phyloP scores from a whole-genome alignment of 169 alveolate species.

The Cryptosporidium baileyi region DNA sequence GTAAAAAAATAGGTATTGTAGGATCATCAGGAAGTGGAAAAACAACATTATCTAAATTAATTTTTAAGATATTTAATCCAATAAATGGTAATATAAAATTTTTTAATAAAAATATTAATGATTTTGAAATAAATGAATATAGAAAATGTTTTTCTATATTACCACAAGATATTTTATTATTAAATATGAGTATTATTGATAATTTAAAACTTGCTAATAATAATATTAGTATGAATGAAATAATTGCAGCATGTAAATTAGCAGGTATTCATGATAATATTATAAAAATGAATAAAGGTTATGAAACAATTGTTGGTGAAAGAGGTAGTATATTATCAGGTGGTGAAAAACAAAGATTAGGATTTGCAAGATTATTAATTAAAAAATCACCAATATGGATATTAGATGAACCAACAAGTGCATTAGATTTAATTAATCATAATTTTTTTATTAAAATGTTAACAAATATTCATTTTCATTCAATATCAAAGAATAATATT shows the following conservation, averaged over 20 bases:
- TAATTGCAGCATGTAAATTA: slow-evolving; percentile 82
- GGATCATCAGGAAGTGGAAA: slow-evolving; percentile 97
- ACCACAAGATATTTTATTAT: slow-evolving; percentile 89
- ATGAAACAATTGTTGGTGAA: slow-evolving; percentile 94
- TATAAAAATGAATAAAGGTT: slow-evolving; percentile 82
- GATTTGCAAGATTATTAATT: slow-evolving; percentile 86
- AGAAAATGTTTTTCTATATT: slow-evolving; percentile 81
- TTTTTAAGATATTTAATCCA: slow-evolving; percentile 91
- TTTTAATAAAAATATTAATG: slow-evolving; percentile 86
- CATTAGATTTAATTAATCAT: slow-evolving; percentile 27
- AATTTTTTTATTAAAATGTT: slow-evolving; percentile 11
- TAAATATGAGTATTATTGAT: slow-evolving; percentile 87
- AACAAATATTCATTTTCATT: neutral
- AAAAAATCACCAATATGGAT: slow-evolving; percentile 82
- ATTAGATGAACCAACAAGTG: slow-evolving; percentile 81
- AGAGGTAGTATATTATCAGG: slow-evolving; percentile 96
- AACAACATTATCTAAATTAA: slow-evolving; percentile 89
- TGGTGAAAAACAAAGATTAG: slow-evolving; percentile 96
- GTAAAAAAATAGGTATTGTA: slow-evolving; percentile 83
- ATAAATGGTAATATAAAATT: slow-evolving; percentile 82
- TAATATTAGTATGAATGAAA: slow-evolving; percentile 81
- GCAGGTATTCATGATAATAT: slow-evolving; percentile 88
- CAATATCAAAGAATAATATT: neutral
- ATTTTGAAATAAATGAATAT: slow-evolving; percentile 78
- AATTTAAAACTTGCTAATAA: slow-evolving; percentile 88